Evolutionary conservation across 2,329 filamentous ascomycete genomes (phyloP).

Genomic region (Chalaropsis thielavioides): DNA sequence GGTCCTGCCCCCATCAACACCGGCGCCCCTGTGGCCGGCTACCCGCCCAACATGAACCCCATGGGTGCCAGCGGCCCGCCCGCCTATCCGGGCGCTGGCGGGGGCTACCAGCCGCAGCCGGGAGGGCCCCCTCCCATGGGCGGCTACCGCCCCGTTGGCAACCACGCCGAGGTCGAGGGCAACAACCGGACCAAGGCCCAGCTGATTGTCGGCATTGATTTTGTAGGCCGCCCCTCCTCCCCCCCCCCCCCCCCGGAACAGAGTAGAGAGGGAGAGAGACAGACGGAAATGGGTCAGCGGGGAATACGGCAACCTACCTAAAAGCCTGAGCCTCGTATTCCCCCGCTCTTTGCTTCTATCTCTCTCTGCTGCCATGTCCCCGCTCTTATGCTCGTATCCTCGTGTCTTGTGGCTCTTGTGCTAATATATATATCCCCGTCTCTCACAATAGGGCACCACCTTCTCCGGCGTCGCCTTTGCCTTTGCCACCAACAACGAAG

Average conservation of each 20-base stretch:
- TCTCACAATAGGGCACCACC: constrained; percentile 60
- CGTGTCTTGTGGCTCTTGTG: neutral
- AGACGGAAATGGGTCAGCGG: too few species aligned
- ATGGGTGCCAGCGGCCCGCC: constrained; percentile 29
- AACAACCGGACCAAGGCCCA: constrained; percentile 86
- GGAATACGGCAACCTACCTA: too few species aligned
- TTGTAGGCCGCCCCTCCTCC: constrained; percentile 44
- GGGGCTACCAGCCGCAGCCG: constrained; percentile 28
- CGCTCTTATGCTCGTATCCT: neutral
- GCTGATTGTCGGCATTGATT: constrained; percentile 96
- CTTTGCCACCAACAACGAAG: constrained; percentile 93
- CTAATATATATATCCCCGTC: neutral
- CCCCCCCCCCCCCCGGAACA: too few species aligned
- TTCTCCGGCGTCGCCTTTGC: constrained; percentile 96
- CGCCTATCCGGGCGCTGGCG: constrained; percentile 33
- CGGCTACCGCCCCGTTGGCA: constrained; percentile 22
- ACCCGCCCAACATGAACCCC: constrained; percentile 40
- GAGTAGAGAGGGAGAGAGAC: too few species aligned
- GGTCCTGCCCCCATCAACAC: constrained; percentile 56
- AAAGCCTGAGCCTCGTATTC: neutral
- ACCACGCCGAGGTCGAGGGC: constrained; percentile 59
- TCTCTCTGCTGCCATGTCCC: neutral
- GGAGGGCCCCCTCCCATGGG: constrained; percentile 22
- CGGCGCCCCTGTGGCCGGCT: constrained; percentile 42
- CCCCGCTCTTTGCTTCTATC: neutral